These are phyloP conservation scores for Eleusine indica DNA, from an alignment of 176 grass and related monocot genomes.

Conservation along the genomic window DNA sequence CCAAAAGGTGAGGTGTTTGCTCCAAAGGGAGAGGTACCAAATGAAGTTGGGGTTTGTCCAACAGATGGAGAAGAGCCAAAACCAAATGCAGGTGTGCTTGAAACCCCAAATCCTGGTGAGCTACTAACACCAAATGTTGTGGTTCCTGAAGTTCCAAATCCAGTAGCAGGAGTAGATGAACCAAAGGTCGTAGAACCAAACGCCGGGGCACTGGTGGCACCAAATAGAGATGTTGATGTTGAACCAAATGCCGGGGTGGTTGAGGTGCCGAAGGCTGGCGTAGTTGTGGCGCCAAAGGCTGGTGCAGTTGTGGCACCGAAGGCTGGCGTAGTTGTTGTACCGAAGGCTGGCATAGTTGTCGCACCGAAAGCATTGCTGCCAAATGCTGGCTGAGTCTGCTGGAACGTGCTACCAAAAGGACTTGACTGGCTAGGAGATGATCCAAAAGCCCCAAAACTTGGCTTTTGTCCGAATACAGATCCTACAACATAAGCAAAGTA, in stretches of 20 bases:
- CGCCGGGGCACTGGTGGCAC: constrained; percentile 54
- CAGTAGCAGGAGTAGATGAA: constrained; percentile 51
- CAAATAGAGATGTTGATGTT: constrained; percentile 66
- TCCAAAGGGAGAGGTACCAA: constrained; percentile 74
- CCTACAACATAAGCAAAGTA: constrained; percentile 43
- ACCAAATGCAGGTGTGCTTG: constrained; percentile 64
- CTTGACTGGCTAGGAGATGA: constrained; percentile 79
- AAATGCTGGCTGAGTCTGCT: constrained; percentile 84
- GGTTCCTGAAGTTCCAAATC: constrained; percentile 64
- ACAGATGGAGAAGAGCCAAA: constrained; percentile 81
- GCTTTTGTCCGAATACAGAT: constrained; percentile 93
- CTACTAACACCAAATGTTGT: constrained; percentile 65
- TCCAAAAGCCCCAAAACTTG: constrained; percentile 76
- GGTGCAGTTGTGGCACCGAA: constrained; percentile 60
- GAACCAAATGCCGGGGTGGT: constrained; percentile 57
- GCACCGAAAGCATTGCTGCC: constrained; percentile 69
- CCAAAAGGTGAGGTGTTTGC: constrained; percentile 73
- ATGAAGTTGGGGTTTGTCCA: constrained; percentile 64
- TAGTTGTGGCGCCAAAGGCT: neutral
- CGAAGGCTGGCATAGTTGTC: constrained; percentile 31
- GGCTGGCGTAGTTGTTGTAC: constrained; percentile 22
- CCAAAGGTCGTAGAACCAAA: constrained; percentile 75
- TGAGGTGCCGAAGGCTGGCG: neutral
- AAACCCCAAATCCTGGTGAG: constrained; percentile 62
- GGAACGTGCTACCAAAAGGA: constrained; percentile 74